A percentile compares a stretch with the other conserved stretches of the same genome.
phyloP scores from a whole-genome alignment of 164 flowering plant species.

The Annona squamosa region DNA sequence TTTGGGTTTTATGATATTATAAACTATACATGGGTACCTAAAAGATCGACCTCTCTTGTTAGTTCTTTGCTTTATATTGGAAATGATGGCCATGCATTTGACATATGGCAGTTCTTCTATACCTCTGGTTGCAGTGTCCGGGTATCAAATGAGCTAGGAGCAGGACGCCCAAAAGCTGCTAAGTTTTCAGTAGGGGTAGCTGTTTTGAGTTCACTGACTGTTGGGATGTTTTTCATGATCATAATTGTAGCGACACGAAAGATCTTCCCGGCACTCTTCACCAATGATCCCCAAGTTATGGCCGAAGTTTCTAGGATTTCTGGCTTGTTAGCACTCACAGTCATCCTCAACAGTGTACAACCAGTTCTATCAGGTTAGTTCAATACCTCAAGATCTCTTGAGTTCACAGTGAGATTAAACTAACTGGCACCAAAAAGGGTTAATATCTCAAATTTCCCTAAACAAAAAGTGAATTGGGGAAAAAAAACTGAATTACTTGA shows the following conservation, averaged over 20 bases:
- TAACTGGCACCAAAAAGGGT: no score
- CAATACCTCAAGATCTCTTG: background rate
- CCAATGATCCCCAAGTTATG: background rate
- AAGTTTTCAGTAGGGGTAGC: slow-evolving; percentile 10
- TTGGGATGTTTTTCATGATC: background rate
- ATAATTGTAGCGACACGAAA: background rate
- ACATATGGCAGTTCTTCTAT: background rate
- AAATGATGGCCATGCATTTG: background rate
- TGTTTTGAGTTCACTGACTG: background rate
- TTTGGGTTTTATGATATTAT: no score
- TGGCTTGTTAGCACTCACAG: background rate
- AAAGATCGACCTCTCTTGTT: no score
- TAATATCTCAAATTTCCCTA: no score
- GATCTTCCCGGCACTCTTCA: slow-evolving; percentile 1
- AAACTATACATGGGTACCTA: no score
- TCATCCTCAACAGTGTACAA: slow-evolving; percentile 9
- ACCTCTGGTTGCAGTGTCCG: slow-evolving; percentile 10
- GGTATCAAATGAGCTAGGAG: slow-evolving; percentile 21
- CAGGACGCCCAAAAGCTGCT: slow-evolving; percentile 12
- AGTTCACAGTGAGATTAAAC: background rate
- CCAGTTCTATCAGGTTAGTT: slow-evolving; percentile 1
- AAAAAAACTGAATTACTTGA: no score
- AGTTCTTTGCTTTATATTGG: background rate
- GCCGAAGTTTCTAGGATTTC: background rate
- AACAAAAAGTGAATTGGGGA: no score